phyloP scores from a whole-genome alignment of 306 rosid species.

The Castanea sativa region DNA sequence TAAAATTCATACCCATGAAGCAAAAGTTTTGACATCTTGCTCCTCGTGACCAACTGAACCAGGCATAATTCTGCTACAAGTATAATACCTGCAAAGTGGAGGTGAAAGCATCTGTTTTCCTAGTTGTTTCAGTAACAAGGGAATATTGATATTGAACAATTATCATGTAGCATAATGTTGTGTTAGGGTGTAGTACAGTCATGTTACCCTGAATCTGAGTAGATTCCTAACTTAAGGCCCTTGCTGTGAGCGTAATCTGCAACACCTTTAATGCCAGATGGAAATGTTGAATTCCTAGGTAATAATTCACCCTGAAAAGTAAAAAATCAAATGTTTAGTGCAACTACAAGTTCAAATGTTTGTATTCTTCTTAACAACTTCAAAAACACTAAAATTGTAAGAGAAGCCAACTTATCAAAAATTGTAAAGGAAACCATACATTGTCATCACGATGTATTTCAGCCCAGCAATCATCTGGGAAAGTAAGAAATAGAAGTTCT shows the following conservation, averaged over 20 bases:
- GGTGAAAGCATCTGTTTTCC: neutral
- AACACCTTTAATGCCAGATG: slow-evolving; percentile 87
- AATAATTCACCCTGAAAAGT: slow-evolving; percentile 60
- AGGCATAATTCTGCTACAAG: slow-evolving; percentile 91
- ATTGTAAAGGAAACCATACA: slow-evolving; percentile 30
- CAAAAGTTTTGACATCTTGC: slow-evolving; percentile 86
- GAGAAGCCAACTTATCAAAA: neutral
- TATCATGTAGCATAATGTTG: neutral
- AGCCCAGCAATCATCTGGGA: slow-evolving; percentile 97
- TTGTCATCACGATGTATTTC: slow-evolving; percentile 64
- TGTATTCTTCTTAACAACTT: neutral
- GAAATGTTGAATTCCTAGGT: slow-evolving; percentile 80
- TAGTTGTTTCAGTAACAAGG: neutral
- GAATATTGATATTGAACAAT: neutral
- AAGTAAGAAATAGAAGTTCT: neutral
- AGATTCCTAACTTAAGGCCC: slow-evolving; percentile 95
- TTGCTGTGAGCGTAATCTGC: slow-evolving; percentile 89
- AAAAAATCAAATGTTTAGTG: neutral
- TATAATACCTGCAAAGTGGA: slow-evolving; percentile 58
- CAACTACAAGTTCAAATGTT: neutral
- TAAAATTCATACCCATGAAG: slow-evolving; percentile 72
- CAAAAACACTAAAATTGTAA: neutral
- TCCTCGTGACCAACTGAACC: slow-evolving; percentile 91
- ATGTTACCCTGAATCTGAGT: slow-evolving; percentile 93
- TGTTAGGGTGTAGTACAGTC: neutral